A percentile compares a stretch with the other conserved stretches of the same genome.
Conservation (phyloP, 2,329 filamentous ascomycete species). For the Stagonosporopsis cucurbitacearum region DNA sequence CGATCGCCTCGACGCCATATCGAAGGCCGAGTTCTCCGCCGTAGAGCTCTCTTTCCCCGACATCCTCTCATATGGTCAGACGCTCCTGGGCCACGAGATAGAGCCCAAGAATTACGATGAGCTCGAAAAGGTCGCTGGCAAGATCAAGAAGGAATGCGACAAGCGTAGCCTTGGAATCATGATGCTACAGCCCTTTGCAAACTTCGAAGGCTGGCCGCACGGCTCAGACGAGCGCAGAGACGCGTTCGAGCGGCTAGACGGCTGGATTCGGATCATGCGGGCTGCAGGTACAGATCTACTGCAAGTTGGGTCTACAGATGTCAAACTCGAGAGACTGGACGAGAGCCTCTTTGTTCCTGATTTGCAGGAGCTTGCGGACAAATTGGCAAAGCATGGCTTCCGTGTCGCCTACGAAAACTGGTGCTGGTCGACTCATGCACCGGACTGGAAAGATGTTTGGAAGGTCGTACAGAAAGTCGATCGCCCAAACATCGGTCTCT, state of each 20-base stretch:
- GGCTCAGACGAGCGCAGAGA: conserved; percentile 65
- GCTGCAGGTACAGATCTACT: conserved; percentile 72
- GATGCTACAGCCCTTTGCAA: conserved; percentile 77
- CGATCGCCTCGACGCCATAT: conserved; percentile 67
- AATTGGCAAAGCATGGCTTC: conserved; percentile 63
- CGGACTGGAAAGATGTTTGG: conserved; percentile 74
- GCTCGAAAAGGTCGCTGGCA: conserved; percentile 61
- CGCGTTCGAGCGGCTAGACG: conserved; percentile 66
- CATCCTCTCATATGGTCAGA: conserved; percentile 67
- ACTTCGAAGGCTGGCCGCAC: conserved; percentile 76
- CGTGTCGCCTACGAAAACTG: conserved; percentile 80
- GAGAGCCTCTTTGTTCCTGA: conserved; percentile 64
- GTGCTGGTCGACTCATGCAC: conserved; percentile 78
- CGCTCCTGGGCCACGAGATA: conserved; percentile 59
- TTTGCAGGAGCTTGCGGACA: conserved; percentile 61
- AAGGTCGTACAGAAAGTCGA: conserved; percentile 68
- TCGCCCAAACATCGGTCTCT: conserved; percentile 72
- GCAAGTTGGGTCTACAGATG: conserved; percentile 70
- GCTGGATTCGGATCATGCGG: conserved; percentile 76
- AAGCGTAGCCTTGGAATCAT: conserved; percentile 66
- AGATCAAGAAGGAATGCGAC: conserved; percentile 63
- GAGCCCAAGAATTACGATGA: conserved; percentile 65
- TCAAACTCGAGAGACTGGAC: conserved; percentile 61
- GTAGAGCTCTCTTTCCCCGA: conserved; percentile 80
- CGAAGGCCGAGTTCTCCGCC: conserved; percentile 68